A percentile compares a stretch with the other conserved stretches of the same genome.
These are phyloP conservation scores for Saccharomycopsis hybrid DNA, from an alignment of 1,139 yeast genomes.

Conservation along the genomic window DNA sequence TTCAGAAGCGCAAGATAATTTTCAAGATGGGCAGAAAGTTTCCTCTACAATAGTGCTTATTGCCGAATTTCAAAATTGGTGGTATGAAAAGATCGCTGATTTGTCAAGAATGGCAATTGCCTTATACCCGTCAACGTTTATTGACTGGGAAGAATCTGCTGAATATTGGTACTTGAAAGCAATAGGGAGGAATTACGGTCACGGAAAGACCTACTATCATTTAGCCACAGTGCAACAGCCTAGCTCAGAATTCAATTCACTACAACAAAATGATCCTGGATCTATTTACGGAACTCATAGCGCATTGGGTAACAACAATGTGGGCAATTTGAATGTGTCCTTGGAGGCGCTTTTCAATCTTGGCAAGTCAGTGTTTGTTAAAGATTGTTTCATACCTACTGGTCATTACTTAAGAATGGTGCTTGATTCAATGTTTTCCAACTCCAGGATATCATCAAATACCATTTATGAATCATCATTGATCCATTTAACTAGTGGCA, in stretches of 20 bases:
- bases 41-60: conserved; percentile 33
- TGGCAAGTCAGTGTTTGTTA: conserved; percentile 70
- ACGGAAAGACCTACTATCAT: conserved; percentile 74
- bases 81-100: conserved; percentile 73
- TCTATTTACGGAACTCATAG: conserved; percentile 1
- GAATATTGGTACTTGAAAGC: conserved; percentile 72
- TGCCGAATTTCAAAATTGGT: conserved; percentile 64
- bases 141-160: conserved; percentile 76
- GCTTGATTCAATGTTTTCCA: conserved; percentile 52
- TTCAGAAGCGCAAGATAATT: not conserved
- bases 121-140: conserved; percentile 64
- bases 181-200: conserved; percentile 66
- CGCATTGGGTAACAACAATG: not conserved
- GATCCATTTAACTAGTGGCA: conserved; percentile 34
- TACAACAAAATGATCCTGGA: not conserved
- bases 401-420: conserved; percentile 69
- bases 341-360: conserved; percentile 72
- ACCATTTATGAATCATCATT: conserved; percentile 44
- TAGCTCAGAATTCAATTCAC: not conserved
- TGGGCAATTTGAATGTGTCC: conserved; percentile 37
- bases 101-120: conserved; percentile 80
- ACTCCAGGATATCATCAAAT: conserved; percentile 43
- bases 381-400: conserved; percentile 79
- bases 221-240: conserved; percentile 73
- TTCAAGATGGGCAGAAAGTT: conserved; percentile 4